These are phyloP conservation scores for Dentipellis sp. DNA, from an alignment of 768 basidiomycete genomes.

Conservation along the genomic window DNA sequence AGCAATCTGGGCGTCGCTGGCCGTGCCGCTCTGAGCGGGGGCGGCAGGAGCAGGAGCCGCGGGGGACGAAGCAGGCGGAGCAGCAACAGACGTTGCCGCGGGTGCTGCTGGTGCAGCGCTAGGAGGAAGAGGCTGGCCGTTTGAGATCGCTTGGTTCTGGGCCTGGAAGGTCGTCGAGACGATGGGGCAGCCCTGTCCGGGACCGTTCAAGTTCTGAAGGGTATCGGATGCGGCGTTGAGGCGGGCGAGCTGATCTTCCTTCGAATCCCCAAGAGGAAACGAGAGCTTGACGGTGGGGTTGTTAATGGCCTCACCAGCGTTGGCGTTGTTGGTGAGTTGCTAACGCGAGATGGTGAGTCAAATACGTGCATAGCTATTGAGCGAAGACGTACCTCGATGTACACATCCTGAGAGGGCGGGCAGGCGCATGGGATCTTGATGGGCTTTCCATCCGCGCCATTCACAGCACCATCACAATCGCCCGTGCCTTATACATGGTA, in stretches of 20 bases:
- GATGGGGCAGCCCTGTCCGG: constrained; percentile 19
- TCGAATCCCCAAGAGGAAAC: constrained; percentile 18
- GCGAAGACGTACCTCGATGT: neutral
- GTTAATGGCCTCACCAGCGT: constrained; percentile 17
- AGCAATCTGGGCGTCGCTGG: constrained; percentile 1
- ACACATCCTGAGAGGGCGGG: constrained; percentile 10
- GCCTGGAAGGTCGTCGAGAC: constrained; percentile 15
- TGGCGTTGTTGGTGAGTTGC: constrained; percentile 11
- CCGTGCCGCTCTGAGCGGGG: neutral
- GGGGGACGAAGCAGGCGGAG: neutral
- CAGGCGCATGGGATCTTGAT: constrained; percentile 19
- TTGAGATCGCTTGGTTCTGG: constrained; percentile 4
- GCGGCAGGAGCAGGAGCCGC: neutral
- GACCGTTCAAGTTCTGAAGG: constrained; percentile 20
- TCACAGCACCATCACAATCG: constrained; percentile 19
- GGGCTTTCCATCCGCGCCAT: constrained; percentile 8
- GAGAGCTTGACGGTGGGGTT: constrained; percentile 17
- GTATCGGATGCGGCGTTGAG: constrained; percentile 18
- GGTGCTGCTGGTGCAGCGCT: neutral
- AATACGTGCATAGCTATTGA: neutral
- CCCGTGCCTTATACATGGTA: constrained; percentile 13
- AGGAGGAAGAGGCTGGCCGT: neutral
- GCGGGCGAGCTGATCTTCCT: constrained; percentile 13
- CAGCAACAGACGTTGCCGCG: neutral
- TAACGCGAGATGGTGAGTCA: neutral